phyloP scores from a whole-genome alignment of 1,139 yeast genomes.

The Suhomyces guaymorum region DNA sequence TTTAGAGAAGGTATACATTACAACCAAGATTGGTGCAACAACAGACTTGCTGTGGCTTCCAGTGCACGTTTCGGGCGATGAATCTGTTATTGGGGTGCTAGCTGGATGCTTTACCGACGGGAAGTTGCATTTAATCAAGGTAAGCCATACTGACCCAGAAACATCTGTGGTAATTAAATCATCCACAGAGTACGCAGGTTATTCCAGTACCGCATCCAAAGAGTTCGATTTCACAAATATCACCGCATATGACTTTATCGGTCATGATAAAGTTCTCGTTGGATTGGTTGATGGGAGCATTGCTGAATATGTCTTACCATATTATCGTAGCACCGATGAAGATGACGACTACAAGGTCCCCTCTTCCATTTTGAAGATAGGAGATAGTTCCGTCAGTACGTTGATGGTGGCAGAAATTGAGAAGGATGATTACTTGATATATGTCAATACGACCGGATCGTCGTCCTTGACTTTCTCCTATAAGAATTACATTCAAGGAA shows the following conservation, averaged over 20 bases:
- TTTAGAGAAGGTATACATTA: slow-evolving; percentile 38
- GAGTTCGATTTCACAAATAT: slow-evolving; percentile 8
- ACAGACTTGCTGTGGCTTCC: slow-evolving; percentile 56
- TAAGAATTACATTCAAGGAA: slow-evolving; percentile 39
- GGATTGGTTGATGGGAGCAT: slow-evolving; percentile 70
- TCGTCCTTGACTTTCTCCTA: slow-evolving; percentile 41
- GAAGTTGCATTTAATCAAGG: slow-evolving; percentile 51
- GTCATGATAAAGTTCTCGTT: slow-evolving; percentile 50
- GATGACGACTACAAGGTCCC: slow-evolving; percentile 34
- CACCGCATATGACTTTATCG: slow-evolving; percentile 57
- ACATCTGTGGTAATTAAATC: slow-evolving; percentile 28
- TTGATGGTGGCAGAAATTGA: slow-evolving; percentile 39
- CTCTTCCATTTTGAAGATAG: slow-evolving; percentile 47
- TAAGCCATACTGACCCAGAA: slow-evolving; percentile 22
- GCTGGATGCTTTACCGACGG: slow-evolving; percentile 69
- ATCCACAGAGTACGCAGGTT: slow-evolving; percentile 26
- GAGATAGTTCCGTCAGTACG: slow-evolving; percentile 52
- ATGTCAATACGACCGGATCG: slow-evolving; percentile 55
- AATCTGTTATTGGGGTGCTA: slow-evolving; percentile 42
- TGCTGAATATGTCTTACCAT: slow-evolving; percentile 58
- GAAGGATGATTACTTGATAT: slow-evolving; percentile 30
- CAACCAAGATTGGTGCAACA: slow-evolving; percentile 52
- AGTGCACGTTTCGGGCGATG: slow-evolving; percentile 21
- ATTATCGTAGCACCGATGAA: slow-evolving; percentile 14
- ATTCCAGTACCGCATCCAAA: neutral